Conservation (phyloP, 371 early-diverging fungal genomes). For the Mucor lusitanicus region DNA sequence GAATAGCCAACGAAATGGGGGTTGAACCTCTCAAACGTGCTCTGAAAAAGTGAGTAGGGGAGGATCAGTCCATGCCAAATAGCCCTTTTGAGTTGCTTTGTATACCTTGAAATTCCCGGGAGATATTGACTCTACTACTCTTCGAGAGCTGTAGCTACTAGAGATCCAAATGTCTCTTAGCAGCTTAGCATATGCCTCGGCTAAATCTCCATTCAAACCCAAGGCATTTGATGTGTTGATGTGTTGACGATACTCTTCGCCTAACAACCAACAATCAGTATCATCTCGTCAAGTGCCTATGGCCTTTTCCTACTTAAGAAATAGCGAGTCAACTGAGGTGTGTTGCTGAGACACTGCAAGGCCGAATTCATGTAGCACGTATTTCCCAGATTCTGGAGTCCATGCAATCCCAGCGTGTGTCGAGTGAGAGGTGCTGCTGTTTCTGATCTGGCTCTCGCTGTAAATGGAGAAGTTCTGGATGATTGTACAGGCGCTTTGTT, state of each 20-base stretch:
- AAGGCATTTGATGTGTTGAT: constrained; percentile 79
- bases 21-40: constrained; percentile 64
- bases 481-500: neutral
- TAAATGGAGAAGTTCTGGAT: too few relatives aligned
- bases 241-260: constrained; percentile 68
- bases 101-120: constrained; percentile 44
- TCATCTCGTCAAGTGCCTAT: neutral
- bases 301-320: constrained; percentile 47
- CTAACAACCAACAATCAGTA: constrained; percentile 6
- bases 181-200: constrained; percentile 69
- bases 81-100: too few relatives aligned
- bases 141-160: constrained; percentile 30
- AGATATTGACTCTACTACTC: constrained; percentile 13
- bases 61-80: too few relatives aligned
- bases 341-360: constrained; percentile 91
- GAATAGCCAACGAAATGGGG: constrained; percentile 63
- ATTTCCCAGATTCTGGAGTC: constrained; percentile 95
- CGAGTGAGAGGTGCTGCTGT: constrained; percentile 13
- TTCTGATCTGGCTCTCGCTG: too few relatives aligned
- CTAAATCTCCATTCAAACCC: constrained; percentile 80
- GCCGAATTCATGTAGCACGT: constrained; percentile 98
- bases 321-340: constrained; percentile 83
- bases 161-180: constrained; percentile 64
- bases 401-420: constrained; percentile 53
- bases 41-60: too few relatives aligned